These are phyloP conservation scores for Colletotrichum liaoningense DNA, from an alignment of 2,329 filamentous ascomycete species.

Conservation along the genomic window DNA sequence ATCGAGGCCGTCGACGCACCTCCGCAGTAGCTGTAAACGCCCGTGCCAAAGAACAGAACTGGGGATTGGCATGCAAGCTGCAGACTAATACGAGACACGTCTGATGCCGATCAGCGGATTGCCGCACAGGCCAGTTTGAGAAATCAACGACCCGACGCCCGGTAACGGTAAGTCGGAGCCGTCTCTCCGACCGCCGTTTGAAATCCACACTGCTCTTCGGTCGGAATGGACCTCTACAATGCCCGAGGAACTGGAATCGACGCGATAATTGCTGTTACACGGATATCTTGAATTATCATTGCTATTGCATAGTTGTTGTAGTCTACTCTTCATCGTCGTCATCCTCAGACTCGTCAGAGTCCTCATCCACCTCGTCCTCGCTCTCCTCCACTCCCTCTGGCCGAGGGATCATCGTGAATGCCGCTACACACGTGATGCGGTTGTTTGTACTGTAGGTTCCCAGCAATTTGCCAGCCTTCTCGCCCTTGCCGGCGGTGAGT, in stretches of 20 bases:
- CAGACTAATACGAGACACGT: constrained; percentile 27
- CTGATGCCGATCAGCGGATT: constrained; percentile 24
- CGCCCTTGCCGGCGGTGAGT: constrained; percentile 46
- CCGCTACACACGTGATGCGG: constrained; percentile 87
- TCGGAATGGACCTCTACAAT: not conserved
- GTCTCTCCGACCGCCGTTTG: not conserved
- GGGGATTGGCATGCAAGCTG: constrained; percentile 25
- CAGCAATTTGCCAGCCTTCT: constrained; percentile 72
- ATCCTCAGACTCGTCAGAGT: constrained; percentile 49
- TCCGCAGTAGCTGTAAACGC: not conserved
- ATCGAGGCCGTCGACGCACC: not conserved
- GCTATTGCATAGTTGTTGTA: not conserved
- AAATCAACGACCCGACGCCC: not conserved
- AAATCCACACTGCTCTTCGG: not conserved
- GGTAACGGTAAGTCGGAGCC: not conserved
- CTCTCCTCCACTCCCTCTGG: constrained; percentile 71
- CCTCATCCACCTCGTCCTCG: constrained; percentile 61
- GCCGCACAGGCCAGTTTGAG: constrained; percentile 6
- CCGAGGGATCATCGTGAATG: constrained; percentile 84
- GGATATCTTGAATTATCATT: constrained; percentile 20
- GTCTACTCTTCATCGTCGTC: constrained; percentile 50
- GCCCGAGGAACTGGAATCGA: not conserved
- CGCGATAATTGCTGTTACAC: not conserved
- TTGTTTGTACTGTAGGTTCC: constrained; percentile 87
- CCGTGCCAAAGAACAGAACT: not conserved